Evolutionary conservation across 2,329 filamentous ascomycete genomes (phyloP).

Genomic region (Colletotrichum ledebouriae): DNA sequence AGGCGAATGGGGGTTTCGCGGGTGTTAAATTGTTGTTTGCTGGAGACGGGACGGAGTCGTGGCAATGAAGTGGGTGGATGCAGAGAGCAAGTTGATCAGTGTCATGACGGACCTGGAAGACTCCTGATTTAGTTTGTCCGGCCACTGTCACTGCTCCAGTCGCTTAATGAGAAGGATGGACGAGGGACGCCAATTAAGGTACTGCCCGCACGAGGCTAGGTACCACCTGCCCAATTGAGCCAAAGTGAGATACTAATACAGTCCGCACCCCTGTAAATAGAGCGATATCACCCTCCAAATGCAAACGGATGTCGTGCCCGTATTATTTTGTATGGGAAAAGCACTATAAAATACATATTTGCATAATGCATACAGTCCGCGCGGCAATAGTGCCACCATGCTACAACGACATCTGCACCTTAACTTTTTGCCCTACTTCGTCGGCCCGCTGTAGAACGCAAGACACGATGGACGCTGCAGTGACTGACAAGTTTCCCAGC

Average conservation of each 20-base stretch:
- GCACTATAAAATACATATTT: no score
- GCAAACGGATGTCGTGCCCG: no score
- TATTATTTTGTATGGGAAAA: no score
- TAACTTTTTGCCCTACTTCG: background rate
- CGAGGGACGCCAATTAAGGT: background rate
- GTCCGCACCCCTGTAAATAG: no score
- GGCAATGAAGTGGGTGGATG: constrained; percentile 23
- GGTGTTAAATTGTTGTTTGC: constrained; percentile 40
- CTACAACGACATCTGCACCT: background rate
- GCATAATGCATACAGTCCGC: no score
- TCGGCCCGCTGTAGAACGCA: constrained; percentile 2
- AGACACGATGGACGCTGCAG: background rate
- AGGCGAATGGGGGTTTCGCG: constrained; percentile 23
- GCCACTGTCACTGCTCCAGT: constrained; percentile 5
- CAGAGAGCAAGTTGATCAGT: constrained; percentile 30
- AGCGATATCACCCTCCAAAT: no score
- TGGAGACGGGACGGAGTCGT: constrained; percentile 28
- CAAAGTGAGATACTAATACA: no score
- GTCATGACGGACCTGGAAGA: constrained; percentile 14
- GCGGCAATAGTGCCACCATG: background rate
- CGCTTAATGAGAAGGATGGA: constrained; percentile 10
- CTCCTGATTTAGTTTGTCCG: constrained; percentile 9
- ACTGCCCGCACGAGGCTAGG: background rate
- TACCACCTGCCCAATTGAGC: constrained; percentile 1
- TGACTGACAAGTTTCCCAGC: background rate